Evolutionary conservation across 2,329 filamentous ascomycete genomes (phyloP), one percentile per base, ranked within the genome.

Genomic region (Aspergillus caelatus): DNA sequence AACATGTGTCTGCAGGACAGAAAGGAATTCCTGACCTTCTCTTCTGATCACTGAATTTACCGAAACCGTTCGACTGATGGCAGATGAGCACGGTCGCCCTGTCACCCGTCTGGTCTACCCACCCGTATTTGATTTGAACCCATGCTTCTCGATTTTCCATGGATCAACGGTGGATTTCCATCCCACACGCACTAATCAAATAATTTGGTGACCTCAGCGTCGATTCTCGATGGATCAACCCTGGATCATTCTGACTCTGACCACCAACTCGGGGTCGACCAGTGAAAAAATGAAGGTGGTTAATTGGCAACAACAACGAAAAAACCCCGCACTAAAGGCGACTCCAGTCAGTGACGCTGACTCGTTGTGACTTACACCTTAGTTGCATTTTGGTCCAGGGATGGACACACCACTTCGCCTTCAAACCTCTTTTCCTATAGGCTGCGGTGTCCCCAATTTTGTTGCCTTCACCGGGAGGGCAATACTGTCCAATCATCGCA

Each of bases 311-410:
- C 19, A 21, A 39, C 34, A 55, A 55, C 52, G 32, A 14, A 56
- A 67, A 41, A 41, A 67, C 67, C 67, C 67, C 67, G 67, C 67
- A 68, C 57, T 61, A 57, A 26, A 50, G 43, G 41, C 36, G 28
- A 60, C 45, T 19, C 26, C 41, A 46, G 43, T 39, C 48, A 39
- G 56, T 56, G 57, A 58, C 54, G 41, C 58, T 45, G 39, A 54
- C 32, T 34, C 52, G 60, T 56, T 55, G 55, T 62, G 57, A 66
- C 58, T 62, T 57, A 57, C 60, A 58, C 53, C 21, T 32, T 26
- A 50, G 23, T 50, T 16, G 26, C 26, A 30, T 19, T 30, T 10
- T 9, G 23, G 8, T 19, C 23, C 23, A 30, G 16, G 26, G 23
- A 50, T 50, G 52, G 36, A 41, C 62, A 64, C 56, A 58, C 65